These are phyloP conservation scores for Debaryomyces sp. DNA, from an alignment of 1,139 yeast genomes.

Conservation along the genomic window DNA sequence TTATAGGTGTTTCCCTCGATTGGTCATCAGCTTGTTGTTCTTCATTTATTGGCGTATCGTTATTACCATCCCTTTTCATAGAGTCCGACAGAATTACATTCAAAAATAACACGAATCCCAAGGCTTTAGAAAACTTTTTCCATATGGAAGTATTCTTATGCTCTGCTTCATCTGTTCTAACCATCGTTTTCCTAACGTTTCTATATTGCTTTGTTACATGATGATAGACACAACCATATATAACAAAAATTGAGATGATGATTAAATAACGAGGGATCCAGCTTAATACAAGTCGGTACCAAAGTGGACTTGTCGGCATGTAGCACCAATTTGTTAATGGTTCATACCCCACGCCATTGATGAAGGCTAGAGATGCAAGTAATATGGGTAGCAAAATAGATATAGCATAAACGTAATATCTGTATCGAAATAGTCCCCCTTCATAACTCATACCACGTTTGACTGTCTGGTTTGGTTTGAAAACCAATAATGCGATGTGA, in stretches of 20 bases:
- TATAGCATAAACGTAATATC: slow-evolving; percentile 59
- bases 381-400: slow-evolving; percentile 65
- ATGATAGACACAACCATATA: slow-evolving; percentile 72
- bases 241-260: slow-evolving; percentile 59
- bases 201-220: slow-evolving; percentile 56
- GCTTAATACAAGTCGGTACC: slow-evolving; percentile 73
- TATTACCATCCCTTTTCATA: not conserved
- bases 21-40: not conserved
- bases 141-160: not conserved
- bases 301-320: slow-evolving; percentile 69
- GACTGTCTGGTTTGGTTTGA: slow-evolving; percentile 54
- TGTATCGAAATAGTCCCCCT: slow-evolving; percentile 71
- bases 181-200: slow-evolving; percentile 1
- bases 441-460: slow-evolving; percentile 52
- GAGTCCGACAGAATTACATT: slow-evolving; percentile 1
- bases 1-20: not conserved
- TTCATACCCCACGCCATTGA: slow-evolving; percentile 53
- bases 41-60: not conserved
- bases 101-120: slow-evolving; percentile 1
- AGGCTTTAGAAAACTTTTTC: not conserved
- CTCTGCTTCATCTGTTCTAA: not conserved
- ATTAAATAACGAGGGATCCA: slow-evolving; percentile 84
- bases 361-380: slow-evolving; percentile 74
- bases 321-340: slow-evolving; percentile 80
- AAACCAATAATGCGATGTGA: slow-evolving; percentile 77